phyloP scores from a whole-genome alignment of 805 yeast species.

The Metschnikowia peoriensis region DNA sequence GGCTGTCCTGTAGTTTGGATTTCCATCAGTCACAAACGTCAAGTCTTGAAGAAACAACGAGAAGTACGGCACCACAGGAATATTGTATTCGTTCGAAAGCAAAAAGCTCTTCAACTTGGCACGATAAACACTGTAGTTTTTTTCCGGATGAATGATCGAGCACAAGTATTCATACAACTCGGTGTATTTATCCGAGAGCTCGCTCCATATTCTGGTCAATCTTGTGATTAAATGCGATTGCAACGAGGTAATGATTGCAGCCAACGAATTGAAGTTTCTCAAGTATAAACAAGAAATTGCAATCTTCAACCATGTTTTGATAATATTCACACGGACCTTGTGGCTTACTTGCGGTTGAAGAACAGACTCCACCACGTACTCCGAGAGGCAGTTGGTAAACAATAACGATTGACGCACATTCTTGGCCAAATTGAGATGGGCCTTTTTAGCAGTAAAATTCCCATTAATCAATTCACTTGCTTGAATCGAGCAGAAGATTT shows the following conservation, averaged over 20 bases:
- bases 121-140: constrained; percentile 69
- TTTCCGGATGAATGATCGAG: constrained; percentile 70
- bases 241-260: constrained; percentile 73
- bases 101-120: constrained; percentile 57
- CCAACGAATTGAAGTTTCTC: constrained; percentile 74
- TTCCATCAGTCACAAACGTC: constrained; percentile 82
- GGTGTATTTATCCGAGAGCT: constrained; percentile 55
- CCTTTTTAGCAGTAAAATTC: constrained; percentile 58
- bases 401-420: constrained; percentile 59
- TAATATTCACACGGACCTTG: constrained; percentile 51
- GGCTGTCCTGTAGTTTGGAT: constrained; percentile 62
- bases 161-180: constrained; percentile 63
- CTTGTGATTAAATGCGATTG: constrained; percentile 72
- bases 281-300: constrained; percentile 71
- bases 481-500: constrained; percentile 59
- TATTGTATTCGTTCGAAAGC: constrained; percentile 44
- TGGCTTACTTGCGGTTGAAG: constrained; percentile 49
- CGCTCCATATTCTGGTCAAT: constrained; percentile 57
- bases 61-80: constrained; percentile 75
- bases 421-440: constrained; percentile 58
- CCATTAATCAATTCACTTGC: constrained; percentile 66
- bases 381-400: constrained; percentile 71
- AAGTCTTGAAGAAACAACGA: constrained; percentile 74
- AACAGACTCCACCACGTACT: constrained; percentile 68
- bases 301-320: constrained; percentile 71